These are phyloP conservation scores for Linanthus parryae DNA, from an alignment of 148 eudicot genomes.

Conservation along the genomic window DNA sequence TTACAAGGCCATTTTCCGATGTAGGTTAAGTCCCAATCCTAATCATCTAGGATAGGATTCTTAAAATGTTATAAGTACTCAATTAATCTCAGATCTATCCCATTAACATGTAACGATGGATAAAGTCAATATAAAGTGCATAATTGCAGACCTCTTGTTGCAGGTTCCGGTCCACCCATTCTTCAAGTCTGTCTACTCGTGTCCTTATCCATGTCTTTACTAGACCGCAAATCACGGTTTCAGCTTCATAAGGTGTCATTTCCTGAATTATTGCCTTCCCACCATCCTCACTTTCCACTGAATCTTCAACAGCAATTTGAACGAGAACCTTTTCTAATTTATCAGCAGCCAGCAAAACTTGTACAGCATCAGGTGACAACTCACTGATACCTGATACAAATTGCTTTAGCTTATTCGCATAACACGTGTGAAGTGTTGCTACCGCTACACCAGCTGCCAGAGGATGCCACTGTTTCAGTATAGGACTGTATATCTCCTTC, in stretches of 20 bases:
- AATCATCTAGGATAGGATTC: no score
- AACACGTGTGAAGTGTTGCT: constrained; percentile 83
- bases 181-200: constrained; percentile 67
- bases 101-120: not conserved
- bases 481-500: constrained; percentile 80
- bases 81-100: no score
- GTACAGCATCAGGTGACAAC: constrained; percentile 84
- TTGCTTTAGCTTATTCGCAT: constrained; percentile 70
- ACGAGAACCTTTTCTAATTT: constrained; percentile 85
- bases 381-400: constrained; percentile 69
- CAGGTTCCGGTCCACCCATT: constrained; percentile 72
- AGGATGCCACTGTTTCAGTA: constrained; percentile 88
- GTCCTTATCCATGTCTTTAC: constrained; percentile 84
- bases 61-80: no score
- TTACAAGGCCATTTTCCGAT: no score
- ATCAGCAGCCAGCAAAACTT: constrained; percentile 84
- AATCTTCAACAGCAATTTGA: constrained; percentile 85
- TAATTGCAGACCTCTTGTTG: constrained; percentile 69
- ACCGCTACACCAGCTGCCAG: constrained; percentile 87
- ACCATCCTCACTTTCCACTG: constrained; percentile 94
- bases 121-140: not conserved
- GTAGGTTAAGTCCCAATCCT: no score
- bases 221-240: constrained; percentile 57
- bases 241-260: constrained; percentile 87
- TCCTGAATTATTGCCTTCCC: constrained; percentile 85